Base-by-base conservation (phyloP, 2,329 filamentous ascomycete species). In the Cryphonectria naterciae region DNA sequence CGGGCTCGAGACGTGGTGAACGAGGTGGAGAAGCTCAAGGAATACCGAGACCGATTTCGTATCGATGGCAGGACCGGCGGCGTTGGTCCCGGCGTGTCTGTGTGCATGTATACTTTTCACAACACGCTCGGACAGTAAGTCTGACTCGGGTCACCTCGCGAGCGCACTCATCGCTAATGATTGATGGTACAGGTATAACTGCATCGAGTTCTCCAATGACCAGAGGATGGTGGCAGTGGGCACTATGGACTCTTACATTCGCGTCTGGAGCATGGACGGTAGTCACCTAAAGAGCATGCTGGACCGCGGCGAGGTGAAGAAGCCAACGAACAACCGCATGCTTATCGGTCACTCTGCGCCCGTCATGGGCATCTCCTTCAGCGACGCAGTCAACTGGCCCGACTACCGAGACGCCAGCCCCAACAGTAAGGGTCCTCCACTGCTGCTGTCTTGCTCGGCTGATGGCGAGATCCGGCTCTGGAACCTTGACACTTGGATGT, bases 91-190 rank as follows among this genome's bases (percentile, higher is more conserved):
- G 91, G 91, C 37, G 86, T 98, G 72, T 97, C 94, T 77, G 91
- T 97, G 35, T 96, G 93, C 84, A 98, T 98, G 93, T 98, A 97
- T 79, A 99, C 96, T 0, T 97, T 98, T 78, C 96, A 99, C 84
- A 99, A 99, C 80, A 97, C 93, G 0, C 91, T 94, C 74, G 94
- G 97, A 80, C 92, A 90, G 93, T 95, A 83, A 84, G 89, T 80
- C 28, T 61, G n/a, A 28, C 39, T 7, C 22, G 25, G 7, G 7
- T 49, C 22, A 32, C 28, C 11, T n/a, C 25, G 4, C 19, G 15
- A 28, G 5, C 7, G 7, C 35, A 32, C 15, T 28, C 37, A 39
- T 46, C 17, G 61, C 61, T 64, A 32, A 64, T 2, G 6, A 43
- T 15, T 32, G 5, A 19, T 15, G 2, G 2, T 8, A 4, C 37